Percentiles rank a stretch among this genome's conserved stretches.
Evolutionary conservation across 1,139 yeast species (phyloP).

Genomic region (Debaryomyces subglobosus): DNA sequence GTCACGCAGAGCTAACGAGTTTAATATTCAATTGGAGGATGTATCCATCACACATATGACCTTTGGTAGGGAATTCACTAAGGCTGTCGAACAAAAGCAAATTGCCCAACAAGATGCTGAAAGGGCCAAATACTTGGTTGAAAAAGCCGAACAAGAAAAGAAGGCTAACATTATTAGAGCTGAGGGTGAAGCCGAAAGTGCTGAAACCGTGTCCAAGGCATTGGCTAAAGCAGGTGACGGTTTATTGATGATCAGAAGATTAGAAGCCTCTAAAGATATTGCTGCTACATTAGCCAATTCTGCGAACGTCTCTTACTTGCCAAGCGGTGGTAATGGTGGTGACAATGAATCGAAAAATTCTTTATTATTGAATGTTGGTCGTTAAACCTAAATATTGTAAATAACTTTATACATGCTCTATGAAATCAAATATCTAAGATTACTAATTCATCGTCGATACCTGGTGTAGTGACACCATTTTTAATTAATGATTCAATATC

Average conservation of each 20-base stretch:
- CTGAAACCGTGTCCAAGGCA: constrained; percentile 88
- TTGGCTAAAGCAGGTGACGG: constrained; percentile 96
- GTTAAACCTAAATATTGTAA: constrained; percentile 20
- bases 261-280: constrained; percentile 95
- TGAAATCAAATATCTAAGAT: constrained; percentile 36
- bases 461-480: constrained; percentile 57
- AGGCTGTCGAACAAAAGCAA: constrained; percentile 98
- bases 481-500: constrained; percentile 73
- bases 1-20: constrained; percentile 81
- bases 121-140: constrained; percentile 91
- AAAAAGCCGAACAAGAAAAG: constrained; percentile 96
- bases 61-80: constrained; percentile 95
- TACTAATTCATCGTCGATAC: constrained; percentile 51
- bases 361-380: constrained; percentile 47
- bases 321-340: constrained; percentile 48
- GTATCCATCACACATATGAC: constrained; percentile 98
- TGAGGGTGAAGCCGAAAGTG: constrained; percentile 99
- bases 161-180: constrained; percentile 95
- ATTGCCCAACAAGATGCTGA: constrained; percentile 99
- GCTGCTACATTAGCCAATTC: constrained; percentile 85
- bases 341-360: constrained; percentile 32
- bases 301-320: constrained; percentile 90
- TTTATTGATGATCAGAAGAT: constrained; percentile 86
- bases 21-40: constrained; percentile 90
- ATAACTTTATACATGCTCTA: constrained; percentile 13